These are phyloP conservation scores for Blumeriella jaapii DNA, from an alignment of 2,329 filamentous ascomycete genomes.

Conservation along the genomic window DNA sequence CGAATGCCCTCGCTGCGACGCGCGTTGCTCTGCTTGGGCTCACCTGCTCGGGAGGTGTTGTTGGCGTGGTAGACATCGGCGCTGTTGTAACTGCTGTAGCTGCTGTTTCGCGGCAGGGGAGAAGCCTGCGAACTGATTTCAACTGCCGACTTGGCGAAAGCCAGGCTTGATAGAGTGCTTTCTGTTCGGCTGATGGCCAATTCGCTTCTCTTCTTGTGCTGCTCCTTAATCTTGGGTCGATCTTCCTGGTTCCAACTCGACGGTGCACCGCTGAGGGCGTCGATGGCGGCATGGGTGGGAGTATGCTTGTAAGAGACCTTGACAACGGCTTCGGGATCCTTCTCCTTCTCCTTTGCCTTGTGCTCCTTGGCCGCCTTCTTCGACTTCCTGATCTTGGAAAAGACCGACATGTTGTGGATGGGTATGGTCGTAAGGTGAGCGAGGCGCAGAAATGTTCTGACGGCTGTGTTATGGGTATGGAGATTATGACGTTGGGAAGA, in stretches of 20 bases:
- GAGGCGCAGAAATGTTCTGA: neutral
- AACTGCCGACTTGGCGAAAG: constrained; percentile 10
- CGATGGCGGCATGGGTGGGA: constrained; percentile 48
- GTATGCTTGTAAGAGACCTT: constrained; percentile 45
- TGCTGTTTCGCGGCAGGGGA: constrained; percentile 16
- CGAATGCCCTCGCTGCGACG: constrained; percentile 15
- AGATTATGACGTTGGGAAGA: too few species aligned
- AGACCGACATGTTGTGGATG: constrained; percentile 40
- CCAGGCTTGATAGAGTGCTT: constrained; percentile 19
- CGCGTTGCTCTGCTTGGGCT: constrained; percentile 8
- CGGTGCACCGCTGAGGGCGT: constrained; percentile 44
- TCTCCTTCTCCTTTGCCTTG: constrained; percentile 36
- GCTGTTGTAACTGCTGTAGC: constrained; percentile 20
- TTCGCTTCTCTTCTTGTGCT: constrained; percentile 23
- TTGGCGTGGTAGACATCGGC: constrained; percentile 11
- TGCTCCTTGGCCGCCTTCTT: constrained; percentile 45
- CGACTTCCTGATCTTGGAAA: constrained; percentile 40
- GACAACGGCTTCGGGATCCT: constrained; percentile 25
- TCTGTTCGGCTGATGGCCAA: constrained; percentile 19
- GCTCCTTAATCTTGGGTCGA: constrained; percentile 23
- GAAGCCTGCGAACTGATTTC: constrained; percentile 10
- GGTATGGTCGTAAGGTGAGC: neutral
- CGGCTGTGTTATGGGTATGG: neutral
- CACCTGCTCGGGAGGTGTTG: neutral
- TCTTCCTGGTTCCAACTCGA: constrained; percentile 36